Base-by-base conservation (phyloP, 257 asterid species). In the Ehretia macrophylla region DNA sequence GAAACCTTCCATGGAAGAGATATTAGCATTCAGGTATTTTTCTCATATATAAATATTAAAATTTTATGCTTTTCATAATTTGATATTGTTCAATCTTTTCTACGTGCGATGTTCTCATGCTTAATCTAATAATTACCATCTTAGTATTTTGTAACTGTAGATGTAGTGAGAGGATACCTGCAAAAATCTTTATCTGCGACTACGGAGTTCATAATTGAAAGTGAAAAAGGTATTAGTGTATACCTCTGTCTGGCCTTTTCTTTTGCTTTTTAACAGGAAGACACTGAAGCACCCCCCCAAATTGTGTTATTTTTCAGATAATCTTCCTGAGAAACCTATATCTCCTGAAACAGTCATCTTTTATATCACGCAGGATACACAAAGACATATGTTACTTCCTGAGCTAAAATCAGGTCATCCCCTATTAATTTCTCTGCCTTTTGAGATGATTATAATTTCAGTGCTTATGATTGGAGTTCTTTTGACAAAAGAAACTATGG, bases 1-100 rank as follows among this genome's bases (percentile, higher is more conserved):
- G 96, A 88, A 78, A 88, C 96, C 75, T 88, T 74, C 70, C 96
- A 88, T 71, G 96, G 96, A 52, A 79, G 85, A 55, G 71, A 85
- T 74, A 75, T 85, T 65, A 85, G 82, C 78, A 74, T 88, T 69
- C 96, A 88, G 88, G 96, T 88, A 81, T 46, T 42, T 12, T 11
- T 20, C 61, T 21, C 58, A 18, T 49, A 12, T 14, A n/a, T n/a
- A n/a, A 39, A 38, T 21, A 10, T 22, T 23, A 40, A 12, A 5
- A 21, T 17, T 42, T 58, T 10, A 10, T 10, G 20, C 17, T 58
- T 58, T 35, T 32, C 35, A 27, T 27, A 1, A 38, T n/a, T n/a
- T 39, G 13, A 32, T 55, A 38, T 19, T 55, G 37, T 18, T 11
- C 11, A 8, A n/a, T 49, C 22, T 4, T 17, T 49, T 17, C 12